phyloP scores from a whole-genome alignment of 495 filamentous ascomycete genomes.

The Tuber borchii region DNA sequence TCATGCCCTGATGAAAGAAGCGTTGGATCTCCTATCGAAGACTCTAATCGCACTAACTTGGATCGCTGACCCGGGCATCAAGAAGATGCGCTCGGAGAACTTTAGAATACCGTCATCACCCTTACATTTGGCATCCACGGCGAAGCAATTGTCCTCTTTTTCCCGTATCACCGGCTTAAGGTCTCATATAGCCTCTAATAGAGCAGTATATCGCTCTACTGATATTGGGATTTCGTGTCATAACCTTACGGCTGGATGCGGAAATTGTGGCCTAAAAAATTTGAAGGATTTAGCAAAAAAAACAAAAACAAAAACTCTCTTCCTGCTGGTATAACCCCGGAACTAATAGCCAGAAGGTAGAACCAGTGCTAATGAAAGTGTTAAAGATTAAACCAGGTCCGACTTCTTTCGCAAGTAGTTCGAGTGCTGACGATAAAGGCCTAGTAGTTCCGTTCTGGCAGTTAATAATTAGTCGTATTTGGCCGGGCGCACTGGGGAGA shows the following conservation, averaged over 20 bases:
- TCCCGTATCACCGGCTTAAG: background rate
- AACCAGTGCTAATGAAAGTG: background rate
- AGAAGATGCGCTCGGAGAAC: background rate
- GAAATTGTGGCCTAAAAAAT: background rate
- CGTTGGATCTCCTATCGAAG: background rate
- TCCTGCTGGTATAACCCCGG: background rate
- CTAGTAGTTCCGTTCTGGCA: background rate
- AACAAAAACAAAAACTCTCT: background rate
- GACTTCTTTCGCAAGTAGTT: background rate
- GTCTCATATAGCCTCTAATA: background rate
- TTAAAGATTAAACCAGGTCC: background rate
- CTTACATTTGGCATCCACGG: background rate
- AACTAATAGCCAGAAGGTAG: background rate
- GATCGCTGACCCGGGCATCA: background rate
- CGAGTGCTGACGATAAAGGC: background rate
- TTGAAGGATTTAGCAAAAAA: background rate
- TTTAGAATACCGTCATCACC: background rate
- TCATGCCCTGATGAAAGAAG: background rate
- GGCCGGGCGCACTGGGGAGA: background rate
- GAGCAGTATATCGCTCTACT: background rate
- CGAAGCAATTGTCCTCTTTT: background rate
- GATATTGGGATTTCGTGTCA: background rate
- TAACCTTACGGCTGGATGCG: background rate
- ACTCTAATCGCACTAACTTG: background rate
- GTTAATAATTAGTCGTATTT: background rate